Evolutionary conservation across 176 grass and related monocot species (phyloP).

Genomic region (Phoenix dactylifera): DNA sequence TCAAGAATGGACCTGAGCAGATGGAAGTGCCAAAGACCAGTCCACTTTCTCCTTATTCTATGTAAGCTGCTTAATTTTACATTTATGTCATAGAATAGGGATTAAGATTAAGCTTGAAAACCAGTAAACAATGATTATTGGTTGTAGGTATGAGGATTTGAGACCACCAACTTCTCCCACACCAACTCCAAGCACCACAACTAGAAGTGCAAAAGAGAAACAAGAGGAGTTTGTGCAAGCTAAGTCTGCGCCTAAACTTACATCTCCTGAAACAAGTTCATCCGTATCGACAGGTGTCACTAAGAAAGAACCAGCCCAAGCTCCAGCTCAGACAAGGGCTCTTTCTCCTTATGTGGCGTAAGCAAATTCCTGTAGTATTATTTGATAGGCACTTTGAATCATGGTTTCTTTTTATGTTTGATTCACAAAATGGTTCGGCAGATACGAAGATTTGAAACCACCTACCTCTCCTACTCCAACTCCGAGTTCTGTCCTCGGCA

Average conservation of each 20-base stretch:
- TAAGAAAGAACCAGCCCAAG: conserved; percentile 4
- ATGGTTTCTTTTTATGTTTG: background rate
- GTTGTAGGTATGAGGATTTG: conserved; percentile 8
- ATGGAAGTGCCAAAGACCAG: conserved; percentile 2
- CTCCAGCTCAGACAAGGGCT: conserved; percentile 6
- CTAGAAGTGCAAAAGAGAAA: conserved; percentile 8
- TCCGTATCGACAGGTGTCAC: background rate
- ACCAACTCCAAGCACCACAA: conserved; percentile 2
- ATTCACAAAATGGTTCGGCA: conserved; percentile 4
- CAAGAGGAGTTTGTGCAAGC: background rate
- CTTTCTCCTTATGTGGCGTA: conserved; percentile 27
- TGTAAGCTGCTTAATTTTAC: conserved; percentile 24
- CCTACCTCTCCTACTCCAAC: conserved; percentile 4
- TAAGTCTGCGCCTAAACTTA: background rate
- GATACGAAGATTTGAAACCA: conserved; percentile 16
- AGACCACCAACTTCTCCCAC: conserved; percentile 4
- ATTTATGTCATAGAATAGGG: background rate
- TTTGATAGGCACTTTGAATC: background rate
- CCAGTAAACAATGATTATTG: background rate
- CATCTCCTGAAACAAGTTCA: background rate
- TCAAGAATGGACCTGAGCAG: conserved; percentile 11
- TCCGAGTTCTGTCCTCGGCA: background rate
- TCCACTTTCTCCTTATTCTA: conserved; percentile 30
- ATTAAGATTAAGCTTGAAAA: no score
- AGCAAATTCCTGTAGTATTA: conserved; percentile 4